These are phyloP conservation scores for Rhazya stricta DNA, from an alignment of 257 asterid genomes.

Conservation along the genomic window DNA sequence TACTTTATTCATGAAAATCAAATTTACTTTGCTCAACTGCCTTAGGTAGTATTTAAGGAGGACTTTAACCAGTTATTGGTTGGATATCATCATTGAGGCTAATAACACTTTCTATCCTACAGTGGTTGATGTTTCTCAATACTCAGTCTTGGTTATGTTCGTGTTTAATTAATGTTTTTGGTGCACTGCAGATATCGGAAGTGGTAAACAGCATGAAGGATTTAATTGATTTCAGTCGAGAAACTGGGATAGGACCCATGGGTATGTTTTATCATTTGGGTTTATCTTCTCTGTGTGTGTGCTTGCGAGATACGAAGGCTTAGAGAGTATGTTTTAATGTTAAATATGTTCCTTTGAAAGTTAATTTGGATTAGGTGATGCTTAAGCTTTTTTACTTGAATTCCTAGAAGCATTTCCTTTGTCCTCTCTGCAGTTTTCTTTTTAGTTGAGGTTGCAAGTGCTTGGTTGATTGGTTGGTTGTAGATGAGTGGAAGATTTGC, in stretches of 20 bases:
- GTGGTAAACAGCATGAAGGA: conserved; percentile 99
- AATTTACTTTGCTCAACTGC: neutral
- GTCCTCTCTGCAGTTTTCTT: neutral
- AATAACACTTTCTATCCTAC: neutral
- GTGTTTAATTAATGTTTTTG: neutral
- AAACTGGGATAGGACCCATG: conserved; percentile 91
- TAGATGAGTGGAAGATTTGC: neutral
- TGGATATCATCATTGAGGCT: neutral
- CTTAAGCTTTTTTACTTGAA: neutral
- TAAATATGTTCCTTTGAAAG: neutral
- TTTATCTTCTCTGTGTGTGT: neutral
- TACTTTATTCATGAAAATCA: neutral
- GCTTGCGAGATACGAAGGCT: neutral
- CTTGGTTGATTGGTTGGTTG: neutral
- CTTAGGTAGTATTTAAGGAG: neutral
- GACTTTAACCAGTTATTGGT: neutral
- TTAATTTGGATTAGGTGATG: neutral
- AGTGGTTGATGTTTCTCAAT: too few relatives aligned
- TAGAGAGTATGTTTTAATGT: neutral
- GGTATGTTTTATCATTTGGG: conserved; percentile 52
- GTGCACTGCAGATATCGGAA: conserved; percentile 82
- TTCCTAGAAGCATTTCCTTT: neutral
- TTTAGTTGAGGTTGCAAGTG: neutral
- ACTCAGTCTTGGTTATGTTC: neutral
- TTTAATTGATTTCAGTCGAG: conserved; percentile 90